A percentile compares a stretch with the other conserved stretches of the same genome.
phyloP scores from a whole-genome alignment of 1,284 basidiomycete species.

The Sanguinoderma infundibulare region DNA sequence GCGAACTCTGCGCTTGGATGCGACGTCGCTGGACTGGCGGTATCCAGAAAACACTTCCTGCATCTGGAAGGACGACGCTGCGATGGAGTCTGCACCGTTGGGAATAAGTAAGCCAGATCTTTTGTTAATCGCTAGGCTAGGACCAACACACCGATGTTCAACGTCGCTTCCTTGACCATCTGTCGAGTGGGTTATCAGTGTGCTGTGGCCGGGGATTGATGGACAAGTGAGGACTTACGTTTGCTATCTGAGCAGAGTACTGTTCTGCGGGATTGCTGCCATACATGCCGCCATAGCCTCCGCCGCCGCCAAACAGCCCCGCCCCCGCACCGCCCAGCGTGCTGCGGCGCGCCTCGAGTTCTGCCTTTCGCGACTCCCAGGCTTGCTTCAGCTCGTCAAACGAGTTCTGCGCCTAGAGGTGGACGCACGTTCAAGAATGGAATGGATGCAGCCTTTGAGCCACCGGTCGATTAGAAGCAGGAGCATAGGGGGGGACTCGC shows the following conservation, averaged over 20 bases:
- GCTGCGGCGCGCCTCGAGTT: constrained; percentile 36
- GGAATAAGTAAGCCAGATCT: not conserved
- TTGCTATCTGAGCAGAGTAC: constrained; percentile 38
- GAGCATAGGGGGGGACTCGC: constrained; percentile 12
- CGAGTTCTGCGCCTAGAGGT: constrained; percentile 34
- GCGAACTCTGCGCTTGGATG: constrained; percentile 43
- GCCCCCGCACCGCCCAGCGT: constrained; percentile 35
- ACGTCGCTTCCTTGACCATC: constrained; percentile 40
- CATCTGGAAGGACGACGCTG: constrained; percentile 43
- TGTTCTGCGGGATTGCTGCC: constrained; percentile 36
- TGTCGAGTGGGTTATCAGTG: constrained; percentile 14
- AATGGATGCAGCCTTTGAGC: not conserved
- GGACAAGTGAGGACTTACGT: constrained; percentile 26
- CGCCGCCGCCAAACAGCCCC: constrained; percentile 36
- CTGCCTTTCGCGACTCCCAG: constrained; percentile 37
- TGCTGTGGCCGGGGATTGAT: not conserved
- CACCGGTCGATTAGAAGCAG: not conserved
- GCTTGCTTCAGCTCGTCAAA: constrained; percentile 41
- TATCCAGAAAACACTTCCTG: constrained; percentile 41
- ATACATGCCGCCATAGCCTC: constrained; percentile 31
- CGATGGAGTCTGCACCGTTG: constrained; percentile 35
- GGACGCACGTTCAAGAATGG: too few relatives aligned
- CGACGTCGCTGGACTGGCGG: constrained; percentile 43
- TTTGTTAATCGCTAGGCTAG: not conserved
- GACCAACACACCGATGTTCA: constrained; percentile 34